Conservation (phyloP, 2,329 filamentous ascomycete genomes). For the Lachnellula subtilissima region DNA sequence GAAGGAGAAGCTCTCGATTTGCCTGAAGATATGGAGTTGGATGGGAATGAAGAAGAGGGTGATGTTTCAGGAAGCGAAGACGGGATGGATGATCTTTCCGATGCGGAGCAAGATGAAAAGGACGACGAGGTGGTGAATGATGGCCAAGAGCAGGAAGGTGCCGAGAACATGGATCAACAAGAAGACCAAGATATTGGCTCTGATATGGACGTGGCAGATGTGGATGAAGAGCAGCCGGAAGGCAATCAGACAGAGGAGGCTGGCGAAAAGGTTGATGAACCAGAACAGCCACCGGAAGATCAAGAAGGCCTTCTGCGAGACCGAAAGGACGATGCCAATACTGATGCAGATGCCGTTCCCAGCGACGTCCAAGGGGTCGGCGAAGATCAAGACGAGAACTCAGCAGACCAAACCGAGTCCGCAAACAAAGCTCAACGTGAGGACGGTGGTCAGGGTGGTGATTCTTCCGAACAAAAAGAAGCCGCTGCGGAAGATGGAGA, state of each 20-base stretch:
- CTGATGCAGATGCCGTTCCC: conserved; percentile 55
- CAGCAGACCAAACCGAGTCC: conserved; percentile 55
- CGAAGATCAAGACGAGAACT: conserved; percentile 59
- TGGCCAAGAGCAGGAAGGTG: conserved; percentile 42
- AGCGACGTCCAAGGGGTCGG: conserved; percentile 61
- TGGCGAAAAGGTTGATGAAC: conserved; percentile 44
- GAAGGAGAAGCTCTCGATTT: conserved; percentile 65
- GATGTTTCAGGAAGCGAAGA: conserved; percentile 38
- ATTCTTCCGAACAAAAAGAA: conserved; percentile 58
- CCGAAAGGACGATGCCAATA: conserved; percentile 43
- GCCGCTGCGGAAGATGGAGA: conserved; percentile 60
- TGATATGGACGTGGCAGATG: conserved; percentile 30
- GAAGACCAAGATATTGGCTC: conserved; percentile 36
- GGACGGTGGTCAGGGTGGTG: conserved; percentile 61
- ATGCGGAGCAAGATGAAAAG: conserved; percentile 38
- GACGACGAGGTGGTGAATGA: conserved; percentile 34
- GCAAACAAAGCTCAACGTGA: conserved; percentile 60
- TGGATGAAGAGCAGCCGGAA: conserved; percentile 29
- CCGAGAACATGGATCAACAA: conserved; percentile 34
- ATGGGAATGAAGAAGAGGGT: conserved; percentile 52
- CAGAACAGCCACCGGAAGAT: conserved; percentile 50
- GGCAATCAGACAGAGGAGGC: conserved; percentile 46
- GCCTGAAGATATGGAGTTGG: conserved; percentile 67
- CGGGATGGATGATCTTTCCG: conserved; percentile 52
- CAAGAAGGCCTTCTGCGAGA: conserved; percentile 35